Evolutionary conservation across 73 alveolate species (phyloP), one percentile per base, ranked within the genome.

Genomic region (Paramecium caudatum): DNA sequence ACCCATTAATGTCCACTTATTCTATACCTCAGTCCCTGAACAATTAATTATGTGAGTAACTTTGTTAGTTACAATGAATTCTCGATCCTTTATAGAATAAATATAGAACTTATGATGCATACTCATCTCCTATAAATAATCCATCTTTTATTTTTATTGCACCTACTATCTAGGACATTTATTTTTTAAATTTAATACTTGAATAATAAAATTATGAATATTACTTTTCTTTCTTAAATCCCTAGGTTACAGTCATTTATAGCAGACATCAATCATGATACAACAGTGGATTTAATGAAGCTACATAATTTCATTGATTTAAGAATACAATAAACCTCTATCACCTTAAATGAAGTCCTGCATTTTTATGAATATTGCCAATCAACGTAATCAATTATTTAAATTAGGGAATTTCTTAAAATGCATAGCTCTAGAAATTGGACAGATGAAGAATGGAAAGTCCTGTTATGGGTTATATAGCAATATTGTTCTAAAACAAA

Each of bases 21-120:
- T 96, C 9, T 97, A 95, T 6, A 98, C 91, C 81, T 96, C 95
- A 23, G 93, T 95, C 9, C 99, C 99, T 30, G 99, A 93, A 33
- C 99, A 97, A 93, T 98, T 98, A 43, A 98, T 96, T 16, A 98
- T 94, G 81, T 97, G 99, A 23, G 99, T 97, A 32, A 98, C 98
- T 93, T 98, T 98, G 70, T 97, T 97, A 61, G 98, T 97, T 23
- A 96, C 94, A 13, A 97, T 96, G 91, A 98, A 95, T 81, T 98
- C 99, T 25, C 97, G 85, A 68, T 98, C 99, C 96, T 96, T n/a
- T 62, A 62, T 9, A 23, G 25, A 6, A 19, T 2, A 43, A 49
- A 19, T 63, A 23, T 23, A 23, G 16, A 43, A 94, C 98, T 41
- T 94, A 82, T 17, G 98, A 94, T 46, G 96, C 97, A 55, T 94